Evolutionary conservation across 176 grass and related monocot genomes (phyloP).

Genomic region (Phragmites australis): DNA sequence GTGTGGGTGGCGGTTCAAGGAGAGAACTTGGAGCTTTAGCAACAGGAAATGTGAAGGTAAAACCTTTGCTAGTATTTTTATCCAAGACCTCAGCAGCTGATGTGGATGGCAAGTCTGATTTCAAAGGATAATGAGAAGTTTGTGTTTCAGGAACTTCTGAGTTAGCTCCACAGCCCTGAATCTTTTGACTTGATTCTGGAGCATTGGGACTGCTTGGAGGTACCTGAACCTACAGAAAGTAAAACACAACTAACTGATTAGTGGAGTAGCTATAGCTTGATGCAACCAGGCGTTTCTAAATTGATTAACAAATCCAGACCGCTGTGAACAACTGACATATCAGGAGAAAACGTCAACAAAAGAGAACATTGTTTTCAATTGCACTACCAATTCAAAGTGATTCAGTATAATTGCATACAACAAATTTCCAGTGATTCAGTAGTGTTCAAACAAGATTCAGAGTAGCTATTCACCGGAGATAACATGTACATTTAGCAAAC

Average conservation of each 20-base stretch:
- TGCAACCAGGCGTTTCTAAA: background rate
- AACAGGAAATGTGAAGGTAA: constrained; percentile 55
- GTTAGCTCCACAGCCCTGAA: background rate
- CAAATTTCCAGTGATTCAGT: constrained; percentile 14
- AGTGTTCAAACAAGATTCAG: constrained; percentile 6
- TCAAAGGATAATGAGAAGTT: constrained; percentile 6
- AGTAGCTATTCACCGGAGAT: background rate
- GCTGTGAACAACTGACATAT: background rate
- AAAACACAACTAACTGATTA: constrained; percentile 21
- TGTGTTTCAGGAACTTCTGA: constrained; percentile 12
- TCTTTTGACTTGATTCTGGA: background rate
- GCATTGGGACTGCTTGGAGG: constrained; percentile 26
- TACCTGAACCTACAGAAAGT: constrained; percentile 23
- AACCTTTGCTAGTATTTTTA: constrained; percentile 40
- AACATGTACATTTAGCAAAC: background rate
- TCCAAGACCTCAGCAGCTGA: background rate
- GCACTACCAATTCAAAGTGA: constrained; percentile 11
- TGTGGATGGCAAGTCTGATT: background rate
- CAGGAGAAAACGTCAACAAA: background rate
- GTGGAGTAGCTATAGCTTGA: background rate
- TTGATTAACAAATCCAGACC: constrained; percentile 2
- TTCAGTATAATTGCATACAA: background rate
- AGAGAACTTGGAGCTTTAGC: constrained; percentile 32
- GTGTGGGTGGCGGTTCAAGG: constrained; percentile 51
- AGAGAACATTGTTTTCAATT: constrained; percentile 12